Percentiles rank a stretch among this genome's conserved stretches.
phyloP scores from a whole-genome alignment of 148 eudicot genomes.

The Vaccinium macrocarpon region DNA sequence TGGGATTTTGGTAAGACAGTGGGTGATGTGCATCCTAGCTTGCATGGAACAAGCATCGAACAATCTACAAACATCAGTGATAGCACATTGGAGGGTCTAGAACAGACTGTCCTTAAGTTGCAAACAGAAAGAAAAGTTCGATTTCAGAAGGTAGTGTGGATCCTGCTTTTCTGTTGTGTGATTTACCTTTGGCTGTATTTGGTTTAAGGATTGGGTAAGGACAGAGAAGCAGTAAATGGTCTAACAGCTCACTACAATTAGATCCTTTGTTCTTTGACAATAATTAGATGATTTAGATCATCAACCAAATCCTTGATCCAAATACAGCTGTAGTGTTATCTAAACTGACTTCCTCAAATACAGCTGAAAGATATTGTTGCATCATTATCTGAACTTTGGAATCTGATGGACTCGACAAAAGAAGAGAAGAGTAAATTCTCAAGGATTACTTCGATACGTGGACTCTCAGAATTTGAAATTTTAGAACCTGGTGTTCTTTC shows the following conservation, averaged over 20 bases:
- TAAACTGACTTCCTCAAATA: conserved; percentile 18
- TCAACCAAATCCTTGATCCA: background rate
- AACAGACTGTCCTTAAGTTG: conserved; percentile 42
- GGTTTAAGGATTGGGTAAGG: background rate
- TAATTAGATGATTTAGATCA: background rate
- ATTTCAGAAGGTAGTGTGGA: conserved; percentile 46
- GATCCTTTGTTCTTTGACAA: background rate
- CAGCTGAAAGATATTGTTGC: conserved; percentile 53
- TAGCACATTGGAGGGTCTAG: conserved; percentile 51
- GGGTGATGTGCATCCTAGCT: conserved; percentile 64
- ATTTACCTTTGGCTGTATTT: background rate
- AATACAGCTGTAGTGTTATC: background rate
- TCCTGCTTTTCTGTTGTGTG: background rate
- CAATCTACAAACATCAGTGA: conserved; percentile 58
- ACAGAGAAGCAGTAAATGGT: background rate
- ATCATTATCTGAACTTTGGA: conserved; percentile 50
- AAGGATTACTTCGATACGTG: conserved; percentile 30
- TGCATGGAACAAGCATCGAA: conserved; percentile 44
- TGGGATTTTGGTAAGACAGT: conserved; percentile 58
- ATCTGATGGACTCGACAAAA: conserved; percentile 44
- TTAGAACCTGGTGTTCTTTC: conserved; percentile 48
- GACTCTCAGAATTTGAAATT: conserved; percentile 36
- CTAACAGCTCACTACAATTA: background rate
- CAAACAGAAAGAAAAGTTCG: conserved; percentile 55
- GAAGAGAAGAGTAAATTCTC: conserved; percentile 39